These are phyloP conservation scores for Chaetomidium leptoderma DNA, from an alignment of 495 filamentous ascomycete species.

Conservation along the genomic window DNA sequence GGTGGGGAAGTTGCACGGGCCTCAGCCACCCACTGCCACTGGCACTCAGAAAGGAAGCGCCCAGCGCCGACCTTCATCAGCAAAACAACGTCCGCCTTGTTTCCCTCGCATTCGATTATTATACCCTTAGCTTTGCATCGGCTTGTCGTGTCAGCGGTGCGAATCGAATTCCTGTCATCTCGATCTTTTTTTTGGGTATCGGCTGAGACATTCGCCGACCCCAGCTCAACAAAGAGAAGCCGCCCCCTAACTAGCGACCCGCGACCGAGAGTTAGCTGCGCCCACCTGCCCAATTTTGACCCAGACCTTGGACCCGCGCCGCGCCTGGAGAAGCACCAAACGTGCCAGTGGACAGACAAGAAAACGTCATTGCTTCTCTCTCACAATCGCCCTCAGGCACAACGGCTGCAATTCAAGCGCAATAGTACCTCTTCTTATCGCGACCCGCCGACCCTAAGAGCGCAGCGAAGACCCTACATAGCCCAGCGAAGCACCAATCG, in stretches of 20 bases:
- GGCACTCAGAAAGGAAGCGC: not conserved
- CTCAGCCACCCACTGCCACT: not conserved
- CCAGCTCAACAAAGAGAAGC: slow-evolving; percentile 12
- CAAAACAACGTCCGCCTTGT: slow-evolving; percentile 1
- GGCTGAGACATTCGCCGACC: not conserved
- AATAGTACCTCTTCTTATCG: not conserved
- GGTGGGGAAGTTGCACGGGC: slow-evolving; percentile 16
- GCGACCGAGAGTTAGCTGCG: too few relatives aligned
- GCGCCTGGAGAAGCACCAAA: slow-evolving; percentile 10
- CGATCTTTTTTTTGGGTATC: not conserved
- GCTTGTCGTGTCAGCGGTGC: not conserved
- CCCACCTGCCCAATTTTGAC: slow-evolving; percentile 31
- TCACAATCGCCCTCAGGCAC: slow-evolving; percentile 11
- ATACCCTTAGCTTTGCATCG: slow-evolving; percentile 13
- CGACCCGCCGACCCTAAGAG: not conserved
- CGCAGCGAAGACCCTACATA: too few relatives aligned
- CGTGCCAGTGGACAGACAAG: slow-evolving; percentile 19
- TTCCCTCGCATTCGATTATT: slow-evolving; percentile 3
- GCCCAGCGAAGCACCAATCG: slow-evolving; percentile 14
- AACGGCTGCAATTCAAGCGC: not conserved
- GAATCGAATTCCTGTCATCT: not conserved
- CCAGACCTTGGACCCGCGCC: slow-evolving; percentile 20
- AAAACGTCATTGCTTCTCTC: slow-evolving; percentile 21
- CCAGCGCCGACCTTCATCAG: slow-evolving; percentile 7
- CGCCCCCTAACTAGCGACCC: too few relatives aligned